Percentiles rank a stretch among this genome's conserved stretches.
Conservation (phyloP, 2,329 filamentous ascomycete genomes). For the Neofusicoccum parvum region DNA sequence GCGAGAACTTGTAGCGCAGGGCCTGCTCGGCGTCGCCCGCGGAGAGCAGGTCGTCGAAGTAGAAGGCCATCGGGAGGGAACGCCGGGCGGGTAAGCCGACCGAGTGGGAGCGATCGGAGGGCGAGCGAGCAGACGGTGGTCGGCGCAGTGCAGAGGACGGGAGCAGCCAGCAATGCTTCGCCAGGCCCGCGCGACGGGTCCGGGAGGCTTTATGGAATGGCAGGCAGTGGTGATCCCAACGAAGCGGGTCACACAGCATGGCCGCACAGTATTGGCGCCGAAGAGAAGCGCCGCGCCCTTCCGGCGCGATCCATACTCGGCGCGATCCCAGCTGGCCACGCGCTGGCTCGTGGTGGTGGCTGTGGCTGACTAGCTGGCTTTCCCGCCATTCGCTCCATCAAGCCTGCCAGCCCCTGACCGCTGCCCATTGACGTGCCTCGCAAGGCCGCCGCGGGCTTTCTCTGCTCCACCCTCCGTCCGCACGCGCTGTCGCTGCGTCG, state of each 20-base stretch:
- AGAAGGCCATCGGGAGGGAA: conserved; percentile 4
- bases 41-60: conserved; percentile 18
- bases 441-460: too few relatives aligned
- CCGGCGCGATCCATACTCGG: background rate
- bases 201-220: background rate
- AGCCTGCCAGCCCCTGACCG: conserved; percentile 6
- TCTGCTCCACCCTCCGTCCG: background rate
- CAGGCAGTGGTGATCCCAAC: background rate
- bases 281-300: conserved; percentile 1
- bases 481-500: background rate
- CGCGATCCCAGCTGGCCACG: background rate
- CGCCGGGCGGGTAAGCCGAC: too few relatives aligned
- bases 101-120: too few relatives aligned
- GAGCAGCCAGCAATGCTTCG: background rate
- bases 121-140: too few relatives aligned
- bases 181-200: background rate
- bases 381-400: background rate
- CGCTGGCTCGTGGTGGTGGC: conserved; percentile 11
- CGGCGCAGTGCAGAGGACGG: background rate
- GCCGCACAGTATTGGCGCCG: background rate
- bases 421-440: background rate
- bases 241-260: background rate
- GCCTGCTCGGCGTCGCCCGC: conserved; percentile 17
- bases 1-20: conserved; percentile 9
- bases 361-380: conserved; percentile 6